Conservation (phyloP, 2,329 filamentous ascomycete species). For the Colletotrichum sp. region DNA sequence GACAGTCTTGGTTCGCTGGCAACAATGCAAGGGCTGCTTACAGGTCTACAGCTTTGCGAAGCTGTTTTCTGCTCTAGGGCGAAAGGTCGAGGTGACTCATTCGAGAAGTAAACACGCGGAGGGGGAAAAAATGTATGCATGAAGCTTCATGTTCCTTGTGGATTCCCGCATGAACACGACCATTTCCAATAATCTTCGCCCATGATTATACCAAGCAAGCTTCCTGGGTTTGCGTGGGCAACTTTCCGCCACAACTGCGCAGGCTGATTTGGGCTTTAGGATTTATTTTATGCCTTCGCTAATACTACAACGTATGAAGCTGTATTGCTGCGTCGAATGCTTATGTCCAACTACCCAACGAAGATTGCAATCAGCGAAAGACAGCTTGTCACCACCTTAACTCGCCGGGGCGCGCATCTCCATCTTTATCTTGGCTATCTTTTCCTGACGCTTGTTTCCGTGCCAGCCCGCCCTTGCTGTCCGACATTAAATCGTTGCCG, state of each 20-base stretch:
- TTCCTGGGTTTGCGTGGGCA: not conserved
- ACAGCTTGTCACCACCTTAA: slow-evolving; percentile 33
- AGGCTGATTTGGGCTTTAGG: not conserved
- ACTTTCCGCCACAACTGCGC: not conserved
- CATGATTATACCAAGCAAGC: not conserved
- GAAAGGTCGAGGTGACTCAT: not conserved
- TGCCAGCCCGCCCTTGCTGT: slow-evolving; percentile 28
- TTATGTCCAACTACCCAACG: not conserved
- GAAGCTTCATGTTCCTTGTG: not conserved
- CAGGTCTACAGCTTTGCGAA: not conserved
- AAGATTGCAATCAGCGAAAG: not conserved
- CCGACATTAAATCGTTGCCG: slow-evolving; percentile 31
- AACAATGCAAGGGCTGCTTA: not conserved
- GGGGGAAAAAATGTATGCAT: not conserved
- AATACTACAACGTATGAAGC: not conserved
- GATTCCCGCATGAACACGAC: not conserved
- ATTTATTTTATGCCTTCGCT: not conserved
- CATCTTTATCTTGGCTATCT: not conserved
- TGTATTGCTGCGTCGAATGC: not conserved
- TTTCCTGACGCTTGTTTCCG: not conserved
- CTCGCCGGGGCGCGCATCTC: slow-evolving; percentile 29
- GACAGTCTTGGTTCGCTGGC: not conserved
- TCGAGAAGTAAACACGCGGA: not conserved
- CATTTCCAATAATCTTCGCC: not conserved
- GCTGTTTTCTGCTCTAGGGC: not conserved